These are phyloP conservation scores for Haplographium delicatum DNA, from an alignment of 495 filamentous ascomycete species.

Conservation along the genomic window DNA sequence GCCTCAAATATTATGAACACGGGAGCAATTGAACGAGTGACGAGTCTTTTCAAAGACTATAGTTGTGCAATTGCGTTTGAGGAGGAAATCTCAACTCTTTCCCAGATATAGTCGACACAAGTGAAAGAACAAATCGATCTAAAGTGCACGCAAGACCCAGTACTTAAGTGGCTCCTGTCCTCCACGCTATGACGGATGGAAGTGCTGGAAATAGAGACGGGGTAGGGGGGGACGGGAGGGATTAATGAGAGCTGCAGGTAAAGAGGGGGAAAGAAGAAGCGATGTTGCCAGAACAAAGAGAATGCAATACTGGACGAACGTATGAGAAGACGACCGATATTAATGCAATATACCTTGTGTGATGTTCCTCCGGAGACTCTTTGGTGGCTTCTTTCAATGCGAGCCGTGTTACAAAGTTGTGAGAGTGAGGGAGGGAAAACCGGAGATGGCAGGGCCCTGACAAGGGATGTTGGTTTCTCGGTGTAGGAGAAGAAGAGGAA, in stretches of 20 bases:
- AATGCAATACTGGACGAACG: slow-evolving; percentile 18
- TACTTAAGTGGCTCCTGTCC: slow-evolving; percentile 13
- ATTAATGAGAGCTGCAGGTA: not conserved
- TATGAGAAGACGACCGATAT: slow-evolving; percentile 6
- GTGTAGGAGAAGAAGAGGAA: slow-evolving; percentile 23
- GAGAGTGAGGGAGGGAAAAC: slow-evolving; percentile 3
- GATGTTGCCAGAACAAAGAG: slow-evolving; percentile 3
- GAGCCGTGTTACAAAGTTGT: slow-evolving; percentile 18
- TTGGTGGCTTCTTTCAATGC: slow-evolving; percentile 14
- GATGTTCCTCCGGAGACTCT: not conserved
- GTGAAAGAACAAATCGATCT: slow-evolving; percentile 7
- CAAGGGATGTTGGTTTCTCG: slow-evolving; percentile 11
- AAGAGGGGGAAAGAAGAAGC: slow-evolving; percentile 2
- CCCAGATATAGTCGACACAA: not conserved
- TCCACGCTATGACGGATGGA: slow-evolving; percentile 1
- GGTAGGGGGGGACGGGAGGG: not conserved
- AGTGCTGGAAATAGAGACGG: slow-evolving; percentile 9
- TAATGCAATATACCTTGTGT: slow-evolving; percentile 16
- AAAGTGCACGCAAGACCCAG: slow-evolving; percentile 13
- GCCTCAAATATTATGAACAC: slow-evolving; percentile 15
- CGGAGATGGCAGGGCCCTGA: slow-evolving; percentile 12
- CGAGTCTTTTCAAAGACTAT: slow-evolving; percentile 18
- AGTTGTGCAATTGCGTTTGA: slow-evolving; percentile 7
- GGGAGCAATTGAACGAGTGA: slow-evolving; percentile 23
- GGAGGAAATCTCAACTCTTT: not conserved